Evolutionary conservation across 768 basidiomycete genomes (phyloP).

Genomic region (Cantharellus cinnabarinus): DNA sequence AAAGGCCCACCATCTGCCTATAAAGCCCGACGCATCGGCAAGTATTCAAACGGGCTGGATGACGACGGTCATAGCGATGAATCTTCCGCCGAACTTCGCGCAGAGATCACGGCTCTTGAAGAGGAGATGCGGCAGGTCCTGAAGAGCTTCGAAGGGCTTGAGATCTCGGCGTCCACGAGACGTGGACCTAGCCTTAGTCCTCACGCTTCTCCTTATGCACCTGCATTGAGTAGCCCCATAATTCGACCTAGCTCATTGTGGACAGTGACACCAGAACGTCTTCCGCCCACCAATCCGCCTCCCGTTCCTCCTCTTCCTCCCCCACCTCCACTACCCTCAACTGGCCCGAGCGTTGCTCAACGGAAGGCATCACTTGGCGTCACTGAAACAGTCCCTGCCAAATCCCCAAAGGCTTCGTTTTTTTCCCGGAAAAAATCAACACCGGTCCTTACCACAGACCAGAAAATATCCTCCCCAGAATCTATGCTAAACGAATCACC

Average conservation of each 20-base stretch:
- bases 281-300: neutral
- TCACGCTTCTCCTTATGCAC: neutral
- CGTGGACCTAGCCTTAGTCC: neutral
- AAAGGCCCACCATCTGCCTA: conserved; percentile 8
- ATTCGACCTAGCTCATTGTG: neutral
- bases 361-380: neutral
- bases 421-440: neutral
- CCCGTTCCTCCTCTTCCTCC: neutral
- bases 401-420: neutral
- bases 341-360: neutral
- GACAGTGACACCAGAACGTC: neutral
- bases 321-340: neutral
- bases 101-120: conserved; percentile 9
- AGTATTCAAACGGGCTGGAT: neutral
- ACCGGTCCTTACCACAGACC: neutral
- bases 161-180: conserved; percentile 6
- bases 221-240: neutral
- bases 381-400: neutral
- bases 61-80: neutral
- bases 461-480: neutral
- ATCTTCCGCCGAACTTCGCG: conserved; percentile 8
- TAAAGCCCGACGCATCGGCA: neutral
- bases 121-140: conserved; percentile 8
- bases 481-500: neutral
- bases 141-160: conserved; percentile 10